Evolutionary conservation across 345 rosid genomes (phyloP), one percentile per base, ranked within the genome.

Genomic region (Rubroshorea leprosula): DNA sequence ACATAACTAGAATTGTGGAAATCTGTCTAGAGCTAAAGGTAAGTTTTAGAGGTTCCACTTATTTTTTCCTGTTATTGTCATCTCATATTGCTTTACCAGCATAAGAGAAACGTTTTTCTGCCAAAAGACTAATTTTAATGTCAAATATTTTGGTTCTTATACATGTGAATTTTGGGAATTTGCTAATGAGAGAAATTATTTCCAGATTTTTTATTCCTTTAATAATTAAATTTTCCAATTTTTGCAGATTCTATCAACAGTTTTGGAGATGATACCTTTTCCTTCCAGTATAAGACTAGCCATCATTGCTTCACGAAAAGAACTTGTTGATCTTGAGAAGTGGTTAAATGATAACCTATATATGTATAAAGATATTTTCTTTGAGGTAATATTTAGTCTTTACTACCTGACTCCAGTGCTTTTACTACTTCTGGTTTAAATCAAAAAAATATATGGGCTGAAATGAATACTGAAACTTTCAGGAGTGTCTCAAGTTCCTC

Each of bases 401-500:
- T n/a, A 2, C 6, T 8, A 27, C 24, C 27, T 54, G 47, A 13
- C 18, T 44, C 1, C 3, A 44, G 47, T 7, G 47, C 52, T 16
- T 0, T 55, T 49, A 11, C 26, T 21, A 19, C 9, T 62, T 23
- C n/a, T n/a, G n/a, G 24, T 63, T 5, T 25, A 60, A 47, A 57
- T 69, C 13, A 18, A 15, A 14, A 29, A 50, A 47, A 31, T 45
- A 56, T 24, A 60, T 54, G 16, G 54, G 27, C 59, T 69, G 51
- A 52, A 53, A 25, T 63, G 57, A 19, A 4, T 49, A 12, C 1
- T 82, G 53, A 68, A 45, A 76, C 52, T 27, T 59, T 60, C 84
- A 93, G 99, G 99, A 86, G 73, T 86, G 97, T 71, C 80, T 93
- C 58, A 82, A 87, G 71, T 93, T 81, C 70, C 59, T 86, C 48